phyloP scores from a whole-genome alignment of 2,329 filamentous ascomycete genomes.

The Cryphonectria naterciae region DNA sequence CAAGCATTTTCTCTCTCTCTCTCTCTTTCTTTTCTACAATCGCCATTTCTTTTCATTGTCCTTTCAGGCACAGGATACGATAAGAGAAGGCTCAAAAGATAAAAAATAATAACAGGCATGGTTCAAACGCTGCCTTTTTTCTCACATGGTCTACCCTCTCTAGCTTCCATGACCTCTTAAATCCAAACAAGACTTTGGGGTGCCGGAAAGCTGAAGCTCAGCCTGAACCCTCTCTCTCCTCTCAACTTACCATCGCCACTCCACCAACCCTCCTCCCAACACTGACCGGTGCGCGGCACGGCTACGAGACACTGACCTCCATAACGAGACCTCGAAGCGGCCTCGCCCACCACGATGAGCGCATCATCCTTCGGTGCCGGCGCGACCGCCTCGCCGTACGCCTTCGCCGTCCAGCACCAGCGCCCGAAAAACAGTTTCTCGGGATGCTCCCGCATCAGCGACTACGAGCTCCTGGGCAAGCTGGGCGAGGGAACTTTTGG shows the following conservation, averaged over 20 bases:
- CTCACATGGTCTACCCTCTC: not conserved
- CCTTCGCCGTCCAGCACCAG: constrained; percentile 60
- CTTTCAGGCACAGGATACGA: not conserved
- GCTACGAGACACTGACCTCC: not conserved
- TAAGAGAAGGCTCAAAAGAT: not conserved
- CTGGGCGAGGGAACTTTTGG: constrained; percentile 96
- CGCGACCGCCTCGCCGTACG: constrained; percentile 51
- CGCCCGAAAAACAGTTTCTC: constrained; percentile 67
- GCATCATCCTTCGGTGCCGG: constrained; percentile 27
- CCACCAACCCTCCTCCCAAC: constrained; percentile 1
- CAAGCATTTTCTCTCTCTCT: not conserved
- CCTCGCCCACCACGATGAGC: constrained; percentile 33
- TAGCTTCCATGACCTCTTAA: not conserved
- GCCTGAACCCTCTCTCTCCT: no score
- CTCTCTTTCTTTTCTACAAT: not conserved
- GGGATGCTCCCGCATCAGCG: constrained; percentile 81
- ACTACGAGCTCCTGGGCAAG: constrained; percentile 81
- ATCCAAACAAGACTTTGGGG: not conserved
- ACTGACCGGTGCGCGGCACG: not conserved
- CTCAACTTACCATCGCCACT: not conserved
- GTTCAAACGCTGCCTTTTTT: not conserved
- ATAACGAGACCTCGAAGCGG: not conserved
- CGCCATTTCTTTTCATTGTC: not conserved
- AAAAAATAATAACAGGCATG: not conserved
- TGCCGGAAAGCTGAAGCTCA: constrained; percentile 2